Base-by-base conservation (phyloP, 306 rosid genomes). In the Trifolium repens region DNA sequence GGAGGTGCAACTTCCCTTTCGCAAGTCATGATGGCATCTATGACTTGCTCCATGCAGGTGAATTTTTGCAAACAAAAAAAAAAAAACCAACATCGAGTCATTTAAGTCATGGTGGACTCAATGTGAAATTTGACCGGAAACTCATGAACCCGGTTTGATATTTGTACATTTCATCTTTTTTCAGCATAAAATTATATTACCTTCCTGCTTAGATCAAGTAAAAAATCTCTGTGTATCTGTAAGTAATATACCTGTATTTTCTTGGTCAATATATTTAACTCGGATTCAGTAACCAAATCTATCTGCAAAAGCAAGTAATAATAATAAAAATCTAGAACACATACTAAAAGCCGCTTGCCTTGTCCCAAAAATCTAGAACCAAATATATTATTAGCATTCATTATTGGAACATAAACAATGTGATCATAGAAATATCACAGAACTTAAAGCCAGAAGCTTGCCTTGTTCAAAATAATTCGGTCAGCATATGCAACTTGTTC, bases 401-500 rank as follows among this genome's bases (percentile, higher is more conserved):
- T 44, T 43, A 42, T 55, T 63, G 59, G 30, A 49, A 62, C 5
- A 55, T 7, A 79, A 72, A 74, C 10, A 73, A 54, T 69, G 27
- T 62, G 35, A 32, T 35, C 24, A 64, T 2, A 67, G n/a, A 77
- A 68, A 39, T 47, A 78, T 47, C 61, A 71, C 22, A 66, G 65
- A 42, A 39, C 74, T 30, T 27, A 76, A 68, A 70, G 61, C 55
- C 53, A 62, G 84, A 81, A 69, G 69, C 65, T 60, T 64, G 86
- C 98, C 94, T 93, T 91, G 89, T 93, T 91, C 82, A 93, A 67
- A 75, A 93, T 89, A 75, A 93, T 88, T 60, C 93, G 91, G 71
- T 91, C 98, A 74, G 97, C 97, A 82, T 88, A 93, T 52, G 97
- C 98, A 72, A 93, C 90, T 84, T 93, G 98, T 73, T 93, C 98